Evolutionary conservation across 2,329 filamentous ascomycete species (phyloP), one percentile per base, ranked within the genome.

Genomic region (Rhinocladiella similis): DNA sequence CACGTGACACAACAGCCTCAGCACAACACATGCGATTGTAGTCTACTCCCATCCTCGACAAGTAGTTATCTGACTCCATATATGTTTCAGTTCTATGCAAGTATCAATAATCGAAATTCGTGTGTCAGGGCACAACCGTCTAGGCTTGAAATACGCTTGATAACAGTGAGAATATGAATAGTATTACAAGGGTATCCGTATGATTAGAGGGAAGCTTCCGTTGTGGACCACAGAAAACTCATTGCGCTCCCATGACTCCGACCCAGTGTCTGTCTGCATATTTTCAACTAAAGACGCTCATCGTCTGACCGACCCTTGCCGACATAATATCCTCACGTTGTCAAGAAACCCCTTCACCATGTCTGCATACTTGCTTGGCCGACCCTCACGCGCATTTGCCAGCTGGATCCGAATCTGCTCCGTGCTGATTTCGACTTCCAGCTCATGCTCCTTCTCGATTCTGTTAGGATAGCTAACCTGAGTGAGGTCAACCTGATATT

Each of bases 401-500:
- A 77, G 73, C 59, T 78, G 75, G 22, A 71, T 68, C 29, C 75
- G 72, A 45, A 79, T 65, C 60, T 76, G 74, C 14, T 72, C 75
- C 9, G 73, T 72, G 18, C 75, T 77, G 39, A 78, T 69, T 65
- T 80, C 77, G 45, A 80, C 68, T 63, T 80, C 77, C 45, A 79
- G 71, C 62, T 80, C 77, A 63, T 79, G 77, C 43, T 77, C 75
- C 67, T 69, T 69, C 68, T 74, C 50, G 54, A 58, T 10, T 66
- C 59, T 47, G 59, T 82, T 77, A 33, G 73, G 68, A 43, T 70
- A 80, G 10, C 85, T 88, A 41, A 99, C 94, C 71, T 97, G 92
- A 0, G 94, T 99, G 49, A 99, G 77, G 73, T 99, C 94, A 65
- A 99, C 83, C 70, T 94, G 90, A 70, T 95, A 97, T 52, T 84